Conservation (phyloP, 1,284 basidiomycete genomes). For the Phaffia rhodozyma region DNA sequence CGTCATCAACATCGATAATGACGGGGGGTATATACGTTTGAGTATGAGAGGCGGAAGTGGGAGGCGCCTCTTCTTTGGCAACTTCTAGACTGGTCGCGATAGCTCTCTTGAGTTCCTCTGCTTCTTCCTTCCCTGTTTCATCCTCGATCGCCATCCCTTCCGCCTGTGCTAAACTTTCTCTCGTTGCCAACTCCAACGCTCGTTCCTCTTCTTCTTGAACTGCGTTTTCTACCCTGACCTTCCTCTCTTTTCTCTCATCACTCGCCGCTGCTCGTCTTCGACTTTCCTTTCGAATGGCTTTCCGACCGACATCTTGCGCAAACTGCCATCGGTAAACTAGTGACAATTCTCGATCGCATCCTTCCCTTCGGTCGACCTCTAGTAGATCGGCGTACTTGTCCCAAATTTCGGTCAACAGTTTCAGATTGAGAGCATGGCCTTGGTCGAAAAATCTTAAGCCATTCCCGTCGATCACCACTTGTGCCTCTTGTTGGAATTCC, state of each 20-base stretch:
- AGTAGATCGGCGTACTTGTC: neutral
- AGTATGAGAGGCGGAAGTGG: too few relatives aligned
- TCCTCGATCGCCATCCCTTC: neutral
- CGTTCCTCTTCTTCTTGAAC: slow-evolving; percentile 5
- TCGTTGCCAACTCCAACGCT: neutral
- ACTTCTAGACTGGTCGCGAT: neutral
- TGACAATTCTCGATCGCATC: neutral
- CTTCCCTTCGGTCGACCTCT: slow-evolving; percentile 1
- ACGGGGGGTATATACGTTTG: too few relatives aligned
- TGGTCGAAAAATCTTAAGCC: neutral
- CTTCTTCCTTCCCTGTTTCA: neutral
- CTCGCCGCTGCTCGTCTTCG: neutral
- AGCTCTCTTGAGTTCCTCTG: neutral
- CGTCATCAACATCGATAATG: neutral
- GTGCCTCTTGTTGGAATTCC: slow-evolving; percentile 6
- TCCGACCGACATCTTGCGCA: neutral
- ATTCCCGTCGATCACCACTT: slow-evolving; percentile 10
- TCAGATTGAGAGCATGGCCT: neutral
- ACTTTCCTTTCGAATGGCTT: neutral
- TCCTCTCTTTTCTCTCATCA: neutral
- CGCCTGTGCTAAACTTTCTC: neutral
- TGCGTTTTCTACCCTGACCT: neutral
- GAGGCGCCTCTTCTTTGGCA: neutral
- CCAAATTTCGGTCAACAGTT: neutral
- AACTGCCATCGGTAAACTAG: slow-evolving; percentile 16